Base-by-base conservation (phyloP, 2,329 filamentous ascomycete species). In the Tolypocladium endophyticum region DNA sequence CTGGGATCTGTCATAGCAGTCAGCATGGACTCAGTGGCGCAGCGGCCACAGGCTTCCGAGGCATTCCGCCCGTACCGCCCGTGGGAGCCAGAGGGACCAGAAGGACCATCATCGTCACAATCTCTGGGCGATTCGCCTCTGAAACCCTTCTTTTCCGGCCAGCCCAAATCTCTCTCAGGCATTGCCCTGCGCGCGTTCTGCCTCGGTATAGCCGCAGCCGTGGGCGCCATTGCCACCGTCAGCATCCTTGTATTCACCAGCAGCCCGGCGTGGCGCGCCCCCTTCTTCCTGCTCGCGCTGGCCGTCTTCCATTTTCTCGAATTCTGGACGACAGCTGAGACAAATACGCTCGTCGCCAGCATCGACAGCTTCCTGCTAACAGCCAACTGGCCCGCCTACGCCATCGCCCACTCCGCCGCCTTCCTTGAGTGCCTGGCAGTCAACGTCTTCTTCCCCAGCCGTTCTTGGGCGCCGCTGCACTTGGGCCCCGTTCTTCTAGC, bases 281-380 rank as follows among this genome's bases (percentile, higher is more conserved):
- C 84, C 36, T 85, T 87, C 71, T 93, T 93, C 76, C 69, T 88
- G 55, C 76, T 77, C 57, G 78, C 85, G 18, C 86, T 97, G 55
- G 82, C 87, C 33, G 67, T 88, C 36, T 97, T 97, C 76, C 94
- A 99, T 79, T 97, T 96, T 75, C 86, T 97, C 73, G 94, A 99
- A 75, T 99, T 92, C 79, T 96, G 87, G 81, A 90, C 87, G 38
- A 97, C 93, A 0, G 92, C 93, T 11, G 79, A 81, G 59, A 90
- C 89, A 76, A 97, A 97, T 74, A 90, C 90, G 0, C 80, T 81
- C 20, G 80, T 85, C 57, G 90, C 90, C 25, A 83, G 81, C 30
- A 79, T 92, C 25, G 82, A 83, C 58, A 88, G 90, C 41, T 99
- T 95, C 72, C 83, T 99, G 18, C 81, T 97, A 41, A 87, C 86